Conservation (phyloP, 2,329 filamentous ascomycete species). For the Xylariaceae sp. region DNA sequence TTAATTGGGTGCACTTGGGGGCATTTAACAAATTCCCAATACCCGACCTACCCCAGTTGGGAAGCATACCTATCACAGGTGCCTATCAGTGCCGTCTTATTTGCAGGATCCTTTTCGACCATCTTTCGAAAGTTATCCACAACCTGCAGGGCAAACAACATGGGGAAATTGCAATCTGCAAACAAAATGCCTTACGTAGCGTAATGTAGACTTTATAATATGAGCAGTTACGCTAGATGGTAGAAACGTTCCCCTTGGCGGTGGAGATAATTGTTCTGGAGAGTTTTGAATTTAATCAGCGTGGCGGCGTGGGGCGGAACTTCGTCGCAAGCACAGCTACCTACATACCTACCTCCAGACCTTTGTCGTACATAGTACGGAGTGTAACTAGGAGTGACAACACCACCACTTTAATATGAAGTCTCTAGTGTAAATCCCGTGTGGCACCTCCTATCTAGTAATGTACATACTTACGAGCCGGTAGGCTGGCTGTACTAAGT, state of each 20-base stretch:
- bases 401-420: too few species aligned
- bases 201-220: background rate
- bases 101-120: background rate
- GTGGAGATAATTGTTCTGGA: background rate
- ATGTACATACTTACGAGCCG: background rate
- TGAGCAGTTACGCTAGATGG: too few species aligned
- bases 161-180: background rate
- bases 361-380: too few species aligned
- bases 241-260: background rate
- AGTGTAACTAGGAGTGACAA: too few species aligned
- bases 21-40: background rate
- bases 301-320: background rate
- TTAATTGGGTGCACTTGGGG: background rate
- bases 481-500: too few species aligned
- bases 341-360: too few species aligned
- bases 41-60: conserved; percentile 3
- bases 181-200: background rate
- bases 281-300: conserved; percentile 1
- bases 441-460: background rate
- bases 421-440: background rate
- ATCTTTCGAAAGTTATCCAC: background rate
- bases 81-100: background rate
- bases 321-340: background rate
- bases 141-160: background rate
- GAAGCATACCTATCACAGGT: background rate